Conservation (phyloP, 1,284 basidiomycete genomes). For the Apiotrichum mycotoxinovorans region DNA sequence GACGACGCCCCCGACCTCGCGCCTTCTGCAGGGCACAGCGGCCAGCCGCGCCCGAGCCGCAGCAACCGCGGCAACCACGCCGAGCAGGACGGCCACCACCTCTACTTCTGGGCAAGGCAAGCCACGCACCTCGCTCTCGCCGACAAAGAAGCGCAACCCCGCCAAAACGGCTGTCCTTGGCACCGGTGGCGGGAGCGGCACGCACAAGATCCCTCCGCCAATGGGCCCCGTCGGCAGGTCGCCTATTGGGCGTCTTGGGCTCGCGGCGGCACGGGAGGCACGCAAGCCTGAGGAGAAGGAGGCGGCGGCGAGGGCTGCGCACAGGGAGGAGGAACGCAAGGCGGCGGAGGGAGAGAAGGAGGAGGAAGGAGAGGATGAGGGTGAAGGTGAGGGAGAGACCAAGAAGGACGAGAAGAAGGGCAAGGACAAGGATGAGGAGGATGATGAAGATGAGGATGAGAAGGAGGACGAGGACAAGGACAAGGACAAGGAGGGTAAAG, state of each 20-base stretch:
- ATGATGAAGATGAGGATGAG: background rate
- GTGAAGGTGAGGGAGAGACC: background rate
- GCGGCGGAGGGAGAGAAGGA: background rate
- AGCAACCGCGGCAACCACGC: background rate
- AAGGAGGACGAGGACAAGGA: background rate
- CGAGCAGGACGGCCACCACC: background rate
- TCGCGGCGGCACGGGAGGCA: conserved; percentile 9
- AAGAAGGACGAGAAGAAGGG: background rate
- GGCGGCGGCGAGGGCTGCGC: background rate
- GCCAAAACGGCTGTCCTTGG: background rate
- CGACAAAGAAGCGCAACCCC: background rate
- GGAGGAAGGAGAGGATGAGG: background rate
- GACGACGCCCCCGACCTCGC: conserved; percentile 4
- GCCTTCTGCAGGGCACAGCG: conserved; percentile 19
- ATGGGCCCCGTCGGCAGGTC: background rate
- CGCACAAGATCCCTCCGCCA: background rate
- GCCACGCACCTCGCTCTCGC: background rate
- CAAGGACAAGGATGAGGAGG: background rate
- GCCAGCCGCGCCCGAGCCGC: conserved; percentile 17
- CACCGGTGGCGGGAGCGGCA: background rate
- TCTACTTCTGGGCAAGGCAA: background rate
- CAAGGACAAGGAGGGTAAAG: background rate
- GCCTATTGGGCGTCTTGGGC: conserved; percentile 8
- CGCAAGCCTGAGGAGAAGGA: background rate
- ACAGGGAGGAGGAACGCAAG: background rate